Evolutionary conservation across 192 early-diverging fungal genomes (phyloP), one percentile per base, ranked within the genome.

Genomic region (Mortierella alpina): DNA sequence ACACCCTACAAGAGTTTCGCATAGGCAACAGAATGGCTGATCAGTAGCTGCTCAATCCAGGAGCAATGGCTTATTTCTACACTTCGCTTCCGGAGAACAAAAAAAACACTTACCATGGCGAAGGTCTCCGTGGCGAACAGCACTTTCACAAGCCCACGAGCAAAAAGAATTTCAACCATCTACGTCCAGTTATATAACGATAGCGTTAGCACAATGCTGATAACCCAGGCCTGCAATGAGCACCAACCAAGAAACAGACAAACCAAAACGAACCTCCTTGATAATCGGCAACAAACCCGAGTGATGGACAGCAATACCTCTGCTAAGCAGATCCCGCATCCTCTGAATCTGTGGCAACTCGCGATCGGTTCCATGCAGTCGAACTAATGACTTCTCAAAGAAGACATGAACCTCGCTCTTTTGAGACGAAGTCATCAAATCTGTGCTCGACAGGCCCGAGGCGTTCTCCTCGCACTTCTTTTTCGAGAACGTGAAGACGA

Each of bases 51-150:
- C 11, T 20, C 40, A 42, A 59, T 18, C 20, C 49, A 50, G 49
- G 49, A 14, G 4, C 17, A 50, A 51, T 50, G 22, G 11, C 39
- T 41, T n/a, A 17, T 11, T 55, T 54, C 22, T 8, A 51, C 45
- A 63, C 22, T 44, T 53, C 11, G 50, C 41, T 60, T 64, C 39
- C 9, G 31, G 17, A 23, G 12, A 60, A 40, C 60, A n/a, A 18
- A 45, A 11, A 45, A 61, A 42, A 17, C 41, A 17, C 56, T 57
- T 68, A 89, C 88, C 97, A 99, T 99, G 6, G 98, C 96, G 89
- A 99, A 99, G 11, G 98, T 99, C 83, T 99, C 98, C 5, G 98
- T 99, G 0, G 98, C 98, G 90, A 97, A 98, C 71, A 99, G 83
- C 4, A 96, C 92, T 81, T 92, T 92, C 46, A 99, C 95, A 44